Conservation (phyloP, 108 stramenopile genomes). For the Aurantiochytrium sp. region DNA sequence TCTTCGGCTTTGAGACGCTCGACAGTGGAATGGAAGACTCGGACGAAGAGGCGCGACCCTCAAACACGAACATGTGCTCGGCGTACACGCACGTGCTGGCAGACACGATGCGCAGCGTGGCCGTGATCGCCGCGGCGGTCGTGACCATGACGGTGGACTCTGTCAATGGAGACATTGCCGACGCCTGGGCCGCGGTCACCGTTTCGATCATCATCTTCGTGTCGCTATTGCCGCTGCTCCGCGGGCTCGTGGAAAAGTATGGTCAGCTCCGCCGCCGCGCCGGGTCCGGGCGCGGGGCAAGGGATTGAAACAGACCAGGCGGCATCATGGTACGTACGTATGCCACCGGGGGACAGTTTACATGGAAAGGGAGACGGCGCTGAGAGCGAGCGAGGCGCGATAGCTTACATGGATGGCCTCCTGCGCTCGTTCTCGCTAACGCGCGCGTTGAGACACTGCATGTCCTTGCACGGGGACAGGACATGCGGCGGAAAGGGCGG, state of each 20-base stretch:
- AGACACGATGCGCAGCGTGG: constrained; percentile 8
- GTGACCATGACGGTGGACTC: neutral
- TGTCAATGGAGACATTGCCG: neutral
- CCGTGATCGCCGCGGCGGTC: neutral
- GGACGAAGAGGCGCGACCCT: neutral
- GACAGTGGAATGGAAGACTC: neutral
- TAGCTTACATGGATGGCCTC: no score
- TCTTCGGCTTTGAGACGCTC: neutral
- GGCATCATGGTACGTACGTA: no score
- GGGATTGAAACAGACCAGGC: no score
- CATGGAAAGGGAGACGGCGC: no score
- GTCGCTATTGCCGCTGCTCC: neutral
- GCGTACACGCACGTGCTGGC: constrained; percentile 35
- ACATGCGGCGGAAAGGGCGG: neutral
- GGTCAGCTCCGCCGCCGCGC: neutral
- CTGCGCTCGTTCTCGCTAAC: no score
- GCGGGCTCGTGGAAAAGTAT: neutral
- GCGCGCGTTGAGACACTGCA: no score
- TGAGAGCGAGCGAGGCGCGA: no score
- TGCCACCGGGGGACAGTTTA: no score
- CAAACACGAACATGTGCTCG: constrained; percentile 33
- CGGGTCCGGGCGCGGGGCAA: no score
- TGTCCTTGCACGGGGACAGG: no score
- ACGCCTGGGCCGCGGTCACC: constrained; percentile 22
- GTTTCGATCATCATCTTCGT: constrained; percentile 27